phyloP scores from a whole-genome alignment of 352 stramenopile genomes.

The Phytophthora syringae region DNA sequence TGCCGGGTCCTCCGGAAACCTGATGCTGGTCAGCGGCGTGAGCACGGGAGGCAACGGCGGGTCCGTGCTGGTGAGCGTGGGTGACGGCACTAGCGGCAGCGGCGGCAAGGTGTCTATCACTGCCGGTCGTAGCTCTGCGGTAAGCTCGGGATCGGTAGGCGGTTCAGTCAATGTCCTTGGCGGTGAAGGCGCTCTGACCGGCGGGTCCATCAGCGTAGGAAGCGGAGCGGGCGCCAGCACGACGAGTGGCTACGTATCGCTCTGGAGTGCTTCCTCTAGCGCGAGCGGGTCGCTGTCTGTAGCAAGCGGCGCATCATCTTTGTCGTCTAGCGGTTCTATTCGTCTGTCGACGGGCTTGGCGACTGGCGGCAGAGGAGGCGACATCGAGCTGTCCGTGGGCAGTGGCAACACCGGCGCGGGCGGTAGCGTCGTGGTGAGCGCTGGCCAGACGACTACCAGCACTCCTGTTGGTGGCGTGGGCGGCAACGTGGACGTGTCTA shows the following conservation, averaged over 20 bases:
- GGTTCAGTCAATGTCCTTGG: constrained; percentile 4
- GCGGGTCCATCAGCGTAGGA: constrained; percentile 15
- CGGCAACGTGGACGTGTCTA: constrained; percentile 15
- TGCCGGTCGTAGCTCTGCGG: neutral
- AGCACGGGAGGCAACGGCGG: too few species aligned
- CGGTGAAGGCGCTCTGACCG: neutral
- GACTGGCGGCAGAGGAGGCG: constrained; percentile 44
- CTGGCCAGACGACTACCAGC: constrained; percentile 17
- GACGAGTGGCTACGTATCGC: too few species aligned
- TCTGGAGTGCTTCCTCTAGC: too few species aligned
- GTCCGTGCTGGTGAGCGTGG: too few species aligned
- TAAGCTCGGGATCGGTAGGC: constrained; percentile 10
- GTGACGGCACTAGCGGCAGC: too few species aligned
- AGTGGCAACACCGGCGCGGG: neutral
- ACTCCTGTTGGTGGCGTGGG: constrained; percentile 31
- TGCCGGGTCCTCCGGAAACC: too few species aligned
- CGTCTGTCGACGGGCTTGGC: too few species aligned
- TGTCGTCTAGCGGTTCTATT: too few species aligned
- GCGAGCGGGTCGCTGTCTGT: too few species aligned
- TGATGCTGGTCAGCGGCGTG: too few species aligned
- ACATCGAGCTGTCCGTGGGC: constrained; percentile 29
- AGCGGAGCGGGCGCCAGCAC: constrained; percentile 28
- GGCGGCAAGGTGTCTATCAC: neutral
- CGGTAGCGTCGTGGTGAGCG: neutral
- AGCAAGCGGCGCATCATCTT: too few species aligned